A percentile compares a stretch with the other conserved stretches of the same genome.
phyloP scores from a whole-genome alignment of 352 stramenopile genomes.

The Pythium sukuiense region DNA sequence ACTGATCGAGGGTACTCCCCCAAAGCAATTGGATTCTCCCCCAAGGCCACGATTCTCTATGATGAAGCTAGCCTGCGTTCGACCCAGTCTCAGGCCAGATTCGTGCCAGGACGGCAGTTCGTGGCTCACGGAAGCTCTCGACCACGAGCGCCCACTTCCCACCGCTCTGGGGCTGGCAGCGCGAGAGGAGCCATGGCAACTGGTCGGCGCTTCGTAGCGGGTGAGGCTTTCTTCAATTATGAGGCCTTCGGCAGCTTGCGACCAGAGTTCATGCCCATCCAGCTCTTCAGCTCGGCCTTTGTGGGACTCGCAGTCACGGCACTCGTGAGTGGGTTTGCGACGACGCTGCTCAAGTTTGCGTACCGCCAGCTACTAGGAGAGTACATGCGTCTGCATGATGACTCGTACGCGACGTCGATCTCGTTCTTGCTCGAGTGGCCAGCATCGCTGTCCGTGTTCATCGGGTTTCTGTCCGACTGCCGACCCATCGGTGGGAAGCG shows the following conservation, averaged over 20 bases:
- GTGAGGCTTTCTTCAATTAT: constrained; percentile 70
- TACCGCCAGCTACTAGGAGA: constrained; percentile 49
- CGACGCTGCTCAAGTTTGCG: constrained; percentile 35
- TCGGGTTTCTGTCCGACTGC: constrained; percentile 87
- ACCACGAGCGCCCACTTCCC: background rate
- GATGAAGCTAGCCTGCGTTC: background rate
- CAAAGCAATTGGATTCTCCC: background rate
- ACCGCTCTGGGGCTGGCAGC: background rate
- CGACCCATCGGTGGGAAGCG: constrained; percentile 86
- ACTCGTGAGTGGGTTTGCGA: constrained; percentile 29
- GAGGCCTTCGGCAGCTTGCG: constrained; percentile 58
- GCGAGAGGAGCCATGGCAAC: background rate
- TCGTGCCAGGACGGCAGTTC: background rate
- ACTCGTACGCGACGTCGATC: constrained; percentile 34
- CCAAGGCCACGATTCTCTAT: constrained; percentile 1
- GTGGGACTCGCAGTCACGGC: constrained; percentile 41
- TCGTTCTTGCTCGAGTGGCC: constrained; percentile 58
- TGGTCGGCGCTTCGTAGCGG: constrained; percentile 48
- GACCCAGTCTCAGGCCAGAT: background rate
- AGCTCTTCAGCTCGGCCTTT: constrained; percentile 39
- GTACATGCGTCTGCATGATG: constrained; percentile 33
- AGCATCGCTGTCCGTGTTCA: constrained; percentile 71
- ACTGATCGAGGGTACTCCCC: background rate
- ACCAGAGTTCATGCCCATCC: constrained; percentile 37
- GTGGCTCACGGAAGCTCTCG: background rate